Evolutionary conservation across 106 monocot genomes (phyloP).

Genomic region (Allium cepa): DNA sequence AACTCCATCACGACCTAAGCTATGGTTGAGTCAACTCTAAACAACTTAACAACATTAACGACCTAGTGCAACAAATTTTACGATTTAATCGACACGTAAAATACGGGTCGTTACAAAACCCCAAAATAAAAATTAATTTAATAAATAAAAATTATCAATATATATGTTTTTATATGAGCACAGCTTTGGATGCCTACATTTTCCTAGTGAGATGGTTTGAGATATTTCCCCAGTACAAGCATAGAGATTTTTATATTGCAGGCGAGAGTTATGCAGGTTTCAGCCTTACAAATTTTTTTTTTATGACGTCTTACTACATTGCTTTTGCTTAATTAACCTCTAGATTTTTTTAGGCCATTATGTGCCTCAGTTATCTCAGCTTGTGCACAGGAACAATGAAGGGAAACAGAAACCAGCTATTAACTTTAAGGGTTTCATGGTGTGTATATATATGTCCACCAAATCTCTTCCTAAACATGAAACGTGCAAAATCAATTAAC

Average conservation of each 20-base stretch:
- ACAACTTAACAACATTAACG: no score
- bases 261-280: slow-evolving; percentile 91
- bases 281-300: neutral
- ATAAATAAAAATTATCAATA: no score
- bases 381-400: slow-evolving; percentile 57
- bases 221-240: slow-evolving; percentile 80
- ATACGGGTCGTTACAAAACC: no score
- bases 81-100: no score
- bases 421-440: slow-evolving; percentile 95
- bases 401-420: slow-evolving; percentile 49
- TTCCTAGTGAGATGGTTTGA: slow-evolving; percentile 72
- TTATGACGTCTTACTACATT: neutral
- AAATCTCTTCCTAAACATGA: no score
- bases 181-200: slow-evolving; percentile 25
- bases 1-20: no score
- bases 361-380: slow-evolving; percentile 80
- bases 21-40: no score
- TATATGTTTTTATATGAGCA: neutral
- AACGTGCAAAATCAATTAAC: no score
- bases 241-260: slow-evolving; percentile 67
- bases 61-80: no score
- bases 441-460: slow-evolving; percentile 9
- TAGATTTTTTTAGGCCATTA: slow-evolving; percentile 60
- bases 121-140: no score
- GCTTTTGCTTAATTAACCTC: neutral